These are phyloP conservation scores for Alopecurus myosuroides DNA, from an alignment of 176 grass and related monocot genomes.

Conservation along the genomic window DNA sequence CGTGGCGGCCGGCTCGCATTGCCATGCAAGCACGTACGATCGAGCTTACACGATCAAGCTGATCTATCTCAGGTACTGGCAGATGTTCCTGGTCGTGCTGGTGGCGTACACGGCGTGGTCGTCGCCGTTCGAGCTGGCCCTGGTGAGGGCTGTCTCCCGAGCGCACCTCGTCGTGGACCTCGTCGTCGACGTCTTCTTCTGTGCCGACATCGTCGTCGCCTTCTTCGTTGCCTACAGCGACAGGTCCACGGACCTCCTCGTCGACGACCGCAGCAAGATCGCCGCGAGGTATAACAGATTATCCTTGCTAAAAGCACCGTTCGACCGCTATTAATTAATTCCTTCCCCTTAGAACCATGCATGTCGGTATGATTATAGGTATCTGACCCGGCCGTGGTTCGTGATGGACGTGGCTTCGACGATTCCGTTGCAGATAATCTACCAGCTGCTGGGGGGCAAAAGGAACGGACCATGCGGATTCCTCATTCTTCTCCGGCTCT, in stretches of 20 bases:
- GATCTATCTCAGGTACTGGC: constrained; percentile 40
- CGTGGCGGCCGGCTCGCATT: too few relatives aligned
- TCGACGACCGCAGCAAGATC: constrained; percentile 50
- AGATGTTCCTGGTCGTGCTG: constrained; percentile 42
- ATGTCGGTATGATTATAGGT: not conserved
- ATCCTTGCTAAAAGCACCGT: not conserved
- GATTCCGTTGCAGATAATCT: constrained; percentile 41
- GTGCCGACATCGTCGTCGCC: constrained; percentile 44
- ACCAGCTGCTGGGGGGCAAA: constrained; percentile 28
- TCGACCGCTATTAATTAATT: not conserved
- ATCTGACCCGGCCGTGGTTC: constrained; percentile 27
- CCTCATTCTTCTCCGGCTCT: constrained; percentile 51
- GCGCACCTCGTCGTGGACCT: constrained; percentile 33
- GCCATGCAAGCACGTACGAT: not conserved
- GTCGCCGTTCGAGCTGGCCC: constrained; percentile 51
- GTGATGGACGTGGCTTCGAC: constrained; percentile 59
- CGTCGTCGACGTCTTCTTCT: constrained; percentile 57
- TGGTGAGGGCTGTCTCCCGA: constrained; percentile 16
- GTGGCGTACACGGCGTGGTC: constrained; percentile 62
- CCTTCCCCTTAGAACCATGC: not conserved
- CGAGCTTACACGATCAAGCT: not conserved
- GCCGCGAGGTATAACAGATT: constrained; percentile 21
- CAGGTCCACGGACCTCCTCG: constrained; percentile 38
- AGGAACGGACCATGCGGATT: constrained; percentile 13
- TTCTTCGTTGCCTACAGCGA: constrained; percentile 69